phyloP scores from a whole-genome alignment of 1,139 yeast species.

The Saccharomyces hybrid region DNA sequence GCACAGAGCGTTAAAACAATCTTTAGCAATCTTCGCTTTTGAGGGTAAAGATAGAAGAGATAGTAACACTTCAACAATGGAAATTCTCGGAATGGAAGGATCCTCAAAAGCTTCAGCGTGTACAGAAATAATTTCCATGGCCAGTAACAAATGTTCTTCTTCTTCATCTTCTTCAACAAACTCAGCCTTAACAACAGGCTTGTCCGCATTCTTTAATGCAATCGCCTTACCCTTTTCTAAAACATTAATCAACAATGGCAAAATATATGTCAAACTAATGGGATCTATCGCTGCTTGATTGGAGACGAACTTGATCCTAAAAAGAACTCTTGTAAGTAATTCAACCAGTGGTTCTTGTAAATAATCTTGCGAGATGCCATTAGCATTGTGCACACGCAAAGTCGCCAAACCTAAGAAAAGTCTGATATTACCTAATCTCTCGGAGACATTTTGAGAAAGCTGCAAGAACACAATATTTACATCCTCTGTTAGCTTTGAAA shows the following conservation, averaged over 20 bases:
- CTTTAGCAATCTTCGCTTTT: conserved; percentile 75
- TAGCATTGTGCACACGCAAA: conserved; percentile 45
- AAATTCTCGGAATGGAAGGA: conserved; percentile 58
- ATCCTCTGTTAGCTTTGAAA: conserved; percentile 38
- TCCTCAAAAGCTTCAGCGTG: conserved; percentile 72
- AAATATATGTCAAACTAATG: conserved; percentile 58
- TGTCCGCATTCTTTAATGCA: conserved; percentile 44
- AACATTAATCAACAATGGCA: conserved; percentile 64
- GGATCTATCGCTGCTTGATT: conserved; percentile 68
- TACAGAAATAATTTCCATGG: conserved; percentile 65
- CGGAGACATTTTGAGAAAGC: conserved; percentile 38
- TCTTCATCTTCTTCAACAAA: conserved; percentile 74
- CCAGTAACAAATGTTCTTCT: conserved; percentile 77
- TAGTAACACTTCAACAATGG: conserved; percentile 54
- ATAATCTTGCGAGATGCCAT: conserved; percentile 38
- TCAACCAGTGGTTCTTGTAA: conserved; percentile 47
- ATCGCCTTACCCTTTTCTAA: conserved; percentile 52
- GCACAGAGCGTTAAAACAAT: conserved; percentile 67
- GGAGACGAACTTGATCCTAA: conserved; percentile 65
- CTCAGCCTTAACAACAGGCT: conserved; percentile 47
- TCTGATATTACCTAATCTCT: conserved; percentile 46
- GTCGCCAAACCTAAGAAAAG: conserved; percentile 60
- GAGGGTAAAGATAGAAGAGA: conserved; percentile 65
- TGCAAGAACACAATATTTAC: conserved; percentile 38
- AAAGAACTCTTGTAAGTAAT: conserved; percentile 57